Evolutionary conservation across 192 early-diverging fungal species (phyloP).

Genomic region (Coemansia sp.): DNA sequence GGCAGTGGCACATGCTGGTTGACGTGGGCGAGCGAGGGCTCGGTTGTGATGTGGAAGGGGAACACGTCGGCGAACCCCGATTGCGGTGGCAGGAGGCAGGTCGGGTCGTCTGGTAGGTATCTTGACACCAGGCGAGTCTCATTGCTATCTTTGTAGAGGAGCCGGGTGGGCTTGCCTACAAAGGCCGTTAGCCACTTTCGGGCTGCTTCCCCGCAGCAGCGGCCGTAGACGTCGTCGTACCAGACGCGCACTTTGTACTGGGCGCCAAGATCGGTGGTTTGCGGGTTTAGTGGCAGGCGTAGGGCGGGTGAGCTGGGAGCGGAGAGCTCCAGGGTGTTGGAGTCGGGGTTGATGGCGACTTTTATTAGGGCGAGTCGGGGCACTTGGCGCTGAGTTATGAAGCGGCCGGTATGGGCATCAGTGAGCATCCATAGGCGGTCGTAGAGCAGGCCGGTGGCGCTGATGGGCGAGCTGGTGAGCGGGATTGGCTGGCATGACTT

Average conservation of each 20-base stretch:
- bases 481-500: constrained; percentile 34
- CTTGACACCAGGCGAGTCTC: constrained; percentile 30
- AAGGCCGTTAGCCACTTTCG: constrained; percentile 29
- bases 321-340: constrained; percentile 15
- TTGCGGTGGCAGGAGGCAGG: constrained; percentile 43
- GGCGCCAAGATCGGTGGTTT: constrained; percentile 4
- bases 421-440: constrained; percentile 50
- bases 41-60: constrained; percentile 66
- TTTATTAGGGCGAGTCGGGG: constrained; percentile 28
- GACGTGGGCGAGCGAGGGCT: constrained; percentile 61
- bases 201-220: constrained; percentile 26
- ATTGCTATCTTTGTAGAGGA: constrained; percentile 34
- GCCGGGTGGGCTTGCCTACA: constrained; percentile 25
- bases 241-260: constrained; percentile 27
- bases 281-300: constrained; percentile 32
- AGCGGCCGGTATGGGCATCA: constrained; percentile 23
- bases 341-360: constrained; percentile 10
- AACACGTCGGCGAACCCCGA: constrained; percentile 76
- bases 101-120: constrained; percentile 18
- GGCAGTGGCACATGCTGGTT: constrained; percentile 57
- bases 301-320: constrained; percentile 19
- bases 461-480: constrained; percentile 9
- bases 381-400: constrained; percentile 42
- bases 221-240: constrained; percentile 40
- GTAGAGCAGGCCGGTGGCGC: constrained; percentile 33